phyloP scores from a whole-genome alignment of 495 filamentous ascomycete species.

The Hapsidospora chrysogenum region DNA sequence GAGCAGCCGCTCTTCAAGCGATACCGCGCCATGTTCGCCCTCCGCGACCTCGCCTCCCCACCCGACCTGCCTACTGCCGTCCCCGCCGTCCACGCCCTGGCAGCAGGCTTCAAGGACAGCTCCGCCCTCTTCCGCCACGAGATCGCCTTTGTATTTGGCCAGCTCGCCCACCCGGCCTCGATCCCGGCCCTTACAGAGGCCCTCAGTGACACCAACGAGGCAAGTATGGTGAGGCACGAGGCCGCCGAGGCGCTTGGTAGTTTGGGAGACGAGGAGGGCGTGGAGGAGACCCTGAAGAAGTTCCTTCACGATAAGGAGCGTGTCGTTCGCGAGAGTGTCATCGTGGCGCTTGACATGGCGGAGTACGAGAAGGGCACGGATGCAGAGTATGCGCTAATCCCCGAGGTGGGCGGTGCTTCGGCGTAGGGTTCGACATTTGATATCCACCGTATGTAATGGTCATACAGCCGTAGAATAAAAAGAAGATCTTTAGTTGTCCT shows the following conservation, averaged over 20 bases:
- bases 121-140: constrained; percentile 96
- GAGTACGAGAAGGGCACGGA: constrained; percentile 86
- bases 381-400: constrained; percentile 80
- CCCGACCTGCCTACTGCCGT: constrained; percentile 77
- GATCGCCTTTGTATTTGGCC: constrained; percentile 95
- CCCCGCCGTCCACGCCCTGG: constrained; percentile 66
- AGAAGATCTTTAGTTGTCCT: constrained; percentile 33
- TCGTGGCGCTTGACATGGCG: constrained; percentile 96
- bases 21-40: constrained; percentile 95
- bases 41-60: constrained; percentile 84
- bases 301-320: constrained; percentile 83
- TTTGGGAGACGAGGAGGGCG: constrained; percentile 82
- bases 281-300: constrained; percentile 65
- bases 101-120: constrained; percentile 70
- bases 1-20: constrained; percentile 69
- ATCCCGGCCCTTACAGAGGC: constrained; percentile 73
- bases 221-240: constrained; percentile 94
- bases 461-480: constrained; percentile 1
- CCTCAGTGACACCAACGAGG: constrained; percentile 63
- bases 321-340: constrained; percentile 84
- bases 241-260: constrained; percentile 96
- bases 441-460: neutral
- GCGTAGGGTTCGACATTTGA: constrained; percentile 7
- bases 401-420: constrained; percentile 29
- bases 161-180: constrained; percentile 87